Evolutionary conservation across 108 stramenopile genomes (phyloP), one percentile per base, ranked within the genome.

Genomic region (Skeletonema grethae): DNA sequence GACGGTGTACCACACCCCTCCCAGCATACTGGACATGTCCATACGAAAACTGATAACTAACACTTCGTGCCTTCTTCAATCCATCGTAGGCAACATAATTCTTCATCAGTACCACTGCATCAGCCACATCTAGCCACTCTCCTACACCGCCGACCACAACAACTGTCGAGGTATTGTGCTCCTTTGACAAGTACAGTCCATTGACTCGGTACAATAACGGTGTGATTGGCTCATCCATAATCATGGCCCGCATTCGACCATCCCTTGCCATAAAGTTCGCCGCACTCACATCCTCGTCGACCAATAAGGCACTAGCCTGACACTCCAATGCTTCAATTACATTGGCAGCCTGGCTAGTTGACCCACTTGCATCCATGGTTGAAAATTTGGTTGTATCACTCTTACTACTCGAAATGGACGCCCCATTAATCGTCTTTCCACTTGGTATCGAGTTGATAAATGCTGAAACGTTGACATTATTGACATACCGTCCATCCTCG

Each of bases 91-190:
- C 90, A 4, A 86, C 84, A 69, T 97, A 98, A 64, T 94, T 89
- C 67, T 97, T 86, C 88, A 97, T 84, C 63, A 95, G 70, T 43
- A 97, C 75, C 2, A 97, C 96, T 2, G 87, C 82, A 76, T 97
- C 87, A 3, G 97, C 92, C 20, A 97, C 96, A 61, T 98, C 97
- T 18, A 98, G 80, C 90, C 94, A 98, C 72, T 98, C 97, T 2
- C 97, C 97, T 32, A 93, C 94, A 20, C 97, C 97, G n/a, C 97
- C 97, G n/a, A 98, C 93, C 4, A 98, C 97, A 13, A 98, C 86
- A 25, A 98, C 80, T 4, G 94, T 95, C 0, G 96, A 97, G 4
- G 97, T 86, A 7, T 89, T 86, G 43, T 82, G 84, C 57, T 82
- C 73, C 60, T 70, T 80, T 12, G 84, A 62, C 7, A 86, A 62